Percentiles rank a stretch among this genome's conserved stretches.
Conservation (phyloP, 441 rosid genomes). For the Syzygium syzygioides region DNA sequence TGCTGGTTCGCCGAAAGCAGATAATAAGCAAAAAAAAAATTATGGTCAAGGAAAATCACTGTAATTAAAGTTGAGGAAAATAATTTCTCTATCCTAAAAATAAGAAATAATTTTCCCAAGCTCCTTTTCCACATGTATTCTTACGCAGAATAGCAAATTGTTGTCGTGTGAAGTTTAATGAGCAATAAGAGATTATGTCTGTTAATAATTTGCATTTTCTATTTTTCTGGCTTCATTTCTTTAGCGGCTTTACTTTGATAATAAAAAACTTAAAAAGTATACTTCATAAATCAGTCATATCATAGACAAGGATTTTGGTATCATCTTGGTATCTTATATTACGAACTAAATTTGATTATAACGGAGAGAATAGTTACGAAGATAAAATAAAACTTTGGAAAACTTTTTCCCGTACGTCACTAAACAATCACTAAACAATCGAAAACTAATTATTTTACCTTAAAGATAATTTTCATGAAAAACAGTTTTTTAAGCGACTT, state of each 20-base stretch:
- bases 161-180: neutral
- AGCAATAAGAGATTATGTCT: neutral
- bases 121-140: neutral
- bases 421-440: neutral
- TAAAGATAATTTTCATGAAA: neutral
- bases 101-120: neutral
- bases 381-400: neutral
- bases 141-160: neutral
- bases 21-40: neutral
- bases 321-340: neutral
- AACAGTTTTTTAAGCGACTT: neutral
- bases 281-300: neutral
- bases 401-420: neutral
- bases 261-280: neutral
- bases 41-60: neutral
- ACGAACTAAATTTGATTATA: neutral
- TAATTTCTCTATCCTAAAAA: neutral
- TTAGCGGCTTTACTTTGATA: neutral
- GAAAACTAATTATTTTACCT: neutral
- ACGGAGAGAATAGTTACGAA: neutral
- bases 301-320: neutral
- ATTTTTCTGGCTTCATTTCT: neutral
- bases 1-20: neutral
- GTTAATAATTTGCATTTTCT: neutral
- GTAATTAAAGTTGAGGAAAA: neutral